Conservation (phyloP, 1,139 yeast genomes). For the Protomyces pachydermus region DNA sequence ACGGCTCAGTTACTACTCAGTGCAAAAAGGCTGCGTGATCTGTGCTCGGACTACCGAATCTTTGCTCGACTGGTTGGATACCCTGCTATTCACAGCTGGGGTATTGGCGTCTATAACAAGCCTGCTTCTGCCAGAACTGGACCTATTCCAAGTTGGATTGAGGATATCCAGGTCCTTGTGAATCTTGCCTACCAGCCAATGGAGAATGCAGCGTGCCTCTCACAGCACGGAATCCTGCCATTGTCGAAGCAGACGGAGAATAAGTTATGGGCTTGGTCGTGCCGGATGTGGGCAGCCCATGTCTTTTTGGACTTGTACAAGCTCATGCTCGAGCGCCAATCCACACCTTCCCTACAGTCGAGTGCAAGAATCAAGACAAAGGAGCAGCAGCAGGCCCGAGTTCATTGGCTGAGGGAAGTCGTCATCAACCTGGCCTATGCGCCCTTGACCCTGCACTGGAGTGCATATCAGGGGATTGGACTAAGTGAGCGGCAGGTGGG, state of each 20-base stretch:
- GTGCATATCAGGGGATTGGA: slow-evolving; percentile 41
- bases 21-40: slow-evolving; percentile 8
- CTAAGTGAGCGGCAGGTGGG: slow-evolving; percentile 38
- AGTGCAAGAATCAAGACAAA: slow-evolving; percentile 17
- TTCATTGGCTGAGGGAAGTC: slow-evolving; percentile 35
- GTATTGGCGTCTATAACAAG: slow-evolving; percentile 11
- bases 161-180: slow-evolving; percentile 41
- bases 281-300: slow-evolving; percentile 44
- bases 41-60: slow-evolving; percentile 22
- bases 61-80: slow-evolving; percentile 18
- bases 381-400: slow-evolving; percentile 29
- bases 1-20: slow-evolving; percentile 5
- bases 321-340: slow-evolving; percentile 32
- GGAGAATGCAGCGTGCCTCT: slow-evolving; percentile 44
- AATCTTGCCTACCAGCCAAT: slow-evolving; percentile 42
- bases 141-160: slow-evolving; percentile 35
- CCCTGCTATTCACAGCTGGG: slow-evolving; percentile 23
- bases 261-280: slow-evolving; percentile 42
- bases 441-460: slow-evolving; percentile 46
- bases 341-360: background rate
- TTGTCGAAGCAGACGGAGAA: slow-evolving; percentile 35
- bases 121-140: slow-evolving; percentile 32
- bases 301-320: slow-evolving; percentile 41
- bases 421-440: slow-evolving; percentile 42
- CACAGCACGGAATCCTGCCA: slow-evolving; percentile 40